These are phyloP conservation scores for Iris macrosiphon DNA, from an alignment of 106 monocot species.

Conservation along the genomic window DNA sequence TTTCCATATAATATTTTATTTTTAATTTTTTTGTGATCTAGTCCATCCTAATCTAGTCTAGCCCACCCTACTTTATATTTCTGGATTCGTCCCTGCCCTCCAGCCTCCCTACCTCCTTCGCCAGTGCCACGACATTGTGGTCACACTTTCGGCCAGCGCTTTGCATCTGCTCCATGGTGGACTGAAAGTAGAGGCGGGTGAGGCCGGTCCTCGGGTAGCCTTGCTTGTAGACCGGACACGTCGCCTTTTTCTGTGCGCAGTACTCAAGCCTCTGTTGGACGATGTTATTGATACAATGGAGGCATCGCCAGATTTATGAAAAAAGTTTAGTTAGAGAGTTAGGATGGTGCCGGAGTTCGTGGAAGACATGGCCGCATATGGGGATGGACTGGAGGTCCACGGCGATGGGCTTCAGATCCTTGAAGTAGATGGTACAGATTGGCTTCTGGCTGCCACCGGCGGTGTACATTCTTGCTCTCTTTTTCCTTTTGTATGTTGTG, in stretches of 20 bases:
- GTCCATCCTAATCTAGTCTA: too few species aligned
- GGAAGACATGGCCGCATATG: slow-evolving; percentile 93
- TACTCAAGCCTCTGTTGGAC: slow-evolving; percentile 97
- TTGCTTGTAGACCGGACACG: slow-evolving; percentile 95
- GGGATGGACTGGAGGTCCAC: slow-evolving; percentile 82
- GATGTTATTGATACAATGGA: slow-evolving; percentile 16
- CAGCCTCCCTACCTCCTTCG: slow-evolving; percentile 39
- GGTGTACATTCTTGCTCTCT: too few species aligned
- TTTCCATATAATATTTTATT: too few species aligned
- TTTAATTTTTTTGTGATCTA: too few species aligned
- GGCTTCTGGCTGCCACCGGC: slow-evolving; percentile 29
- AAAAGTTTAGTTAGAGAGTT: background rate
- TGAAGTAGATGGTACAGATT: slow-evolving; percentile 93
- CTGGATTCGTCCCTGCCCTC: too few species aligned
- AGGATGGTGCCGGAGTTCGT: slow-evolving; percentile 69
- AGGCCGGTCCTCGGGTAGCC: slow-evolving; percentile 29
- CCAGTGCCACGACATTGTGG: slow-evolving; percentile 28
- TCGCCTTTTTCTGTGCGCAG: slow-evolving; percentile 64
- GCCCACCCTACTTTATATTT: too few species aligned
- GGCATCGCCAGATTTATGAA: background rate
- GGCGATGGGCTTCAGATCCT: slow-evolving; percentile 63
- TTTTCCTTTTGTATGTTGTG: too few species aligned
- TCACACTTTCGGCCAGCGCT: background rate
- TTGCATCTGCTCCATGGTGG: slow-evolving; percentile 24
- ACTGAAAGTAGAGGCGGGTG: slow-evolving; percentile 84